Evolutionary conservation across 2,329 filamentous ascomycete species (phyloP), one percentile per base, ranked within the genome.

Genomic region (Trichoderma asperellum): DNA sequence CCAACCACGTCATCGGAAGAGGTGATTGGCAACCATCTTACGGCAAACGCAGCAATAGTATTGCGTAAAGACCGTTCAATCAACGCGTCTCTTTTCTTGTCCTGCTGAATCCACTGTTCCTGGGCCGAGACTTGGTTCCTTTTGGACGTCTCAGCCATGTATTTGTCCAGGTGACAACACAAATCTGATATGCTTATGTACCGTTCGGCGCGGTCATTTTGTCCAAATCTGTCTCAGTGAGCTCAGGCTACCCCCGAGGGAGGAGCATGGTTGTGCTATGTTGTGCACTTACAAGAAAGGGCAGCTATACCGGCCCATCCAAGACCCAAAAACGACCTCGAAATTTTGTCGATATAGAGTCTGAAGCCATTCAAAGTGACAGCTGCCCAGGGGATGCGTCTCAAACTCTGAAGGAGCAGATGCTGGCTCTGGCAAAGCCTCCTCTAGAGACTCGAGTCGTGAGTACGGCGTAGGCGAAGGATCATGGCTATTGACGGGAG

Each of bases 111-210:
- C 34, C 12, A 40, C 56, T 60, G 57, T 60, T 29, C 57, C 2
- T 43, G 57, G 21, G 16, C 14, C 16, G 35, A 43, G 5, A 35
- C 37, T 32, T 43, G 21, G 35, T n/a, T 60, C 24, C 57, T 24
- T 43, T 43, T 29, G 11, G 57, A 60, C 18, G 57, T 60, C 24
- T 60, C 57, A n/a, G 57, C 35, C 35, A 60, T 43, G 6, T 60
- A 60, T 43, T 35, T 43, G 57, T 60, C 57, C 14, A 60, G 57
- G 6, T 60, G 5, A n/a, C 57, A 24, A 29, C 57, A 60, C 35
- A 60, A 18, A 60, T 60, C 57, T 60, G 57, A 60, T 60, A 60
- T 60, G 10, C 57, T 60, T 5, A 60, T 60, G 7, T 60, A 60
- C 35, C 57, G 24, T 29, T 60, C 57, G 35, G 57, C 57, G 24